phyloP scores from a whole-genome alignment of 192 early-diverging fungal genomes.

The Coemansia sp. region DNA sequence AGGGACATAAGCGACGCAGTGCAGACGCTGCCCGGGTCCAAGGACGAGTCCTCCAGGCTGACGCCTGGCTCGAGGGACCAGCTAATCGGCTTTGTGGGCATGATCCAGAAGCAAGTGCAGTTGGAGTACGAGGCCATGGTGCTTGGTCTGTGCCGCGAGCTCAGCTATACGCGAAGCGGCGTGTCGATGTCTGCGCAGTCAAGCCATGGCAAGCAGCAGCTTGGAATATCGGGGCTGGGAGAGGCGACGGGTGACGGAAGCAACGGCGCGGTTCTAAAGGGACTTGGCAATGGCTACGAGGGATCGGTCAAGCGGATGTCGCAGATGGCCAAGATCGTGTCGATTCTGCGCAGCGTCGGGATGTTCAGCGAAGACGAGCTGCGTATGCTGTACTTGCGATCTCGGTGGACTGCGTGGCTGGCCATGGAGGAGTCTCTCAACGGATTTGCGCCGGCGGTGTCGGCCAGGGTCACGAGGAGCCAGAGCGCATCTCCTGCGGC shows the following conservation, averaged over 20 bases:
- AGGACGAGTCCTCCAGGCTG: constrained; percentile 2
- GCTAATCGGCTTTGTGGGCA: constrained; percentile 26
- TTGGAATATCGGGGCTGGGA: background rate
- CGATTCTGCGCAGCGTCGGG: constrained; percentile 40
- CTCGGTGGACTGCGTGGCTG: constrained; percentile 48
- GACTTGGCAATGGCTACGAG: constrained; percentile 20
- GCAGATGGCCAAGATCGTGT: constrained; percentile 32
- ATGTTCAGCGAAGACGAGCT: constrained; percentile 41
- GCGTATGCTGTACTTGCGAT: constrained; percentile 45
- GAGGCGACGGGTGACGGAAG: background rate
- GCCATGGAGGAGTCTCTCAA: constrained; percentile 34
- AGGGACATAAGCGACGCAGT: constrained; percentile 36
- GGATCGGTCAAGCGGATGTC: constrained; percentile 38
- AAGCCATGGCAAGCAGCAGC: background rate
- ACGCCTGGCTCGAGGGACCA: constrained; percentile 14
- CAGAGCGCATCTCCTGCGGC: background rate
- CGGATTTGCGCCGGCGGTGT: constrained; percentile 14
- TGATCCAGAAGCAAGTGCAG: constrained; percentile 42
- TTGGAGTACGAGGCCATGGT: constrained; percentile 49
- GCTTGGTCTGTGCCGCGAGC: constrained; percentile 36
- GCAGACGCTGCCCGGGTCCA: constrained; percentile 34
- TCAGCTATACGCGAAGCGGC: constrained; percentile 18
- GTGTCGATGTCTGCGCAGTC: constrained; percentile 4
- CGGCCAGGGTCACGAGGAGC: background rate
- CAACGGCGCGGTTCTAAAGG: background rate